Evolutionary conservation across 352 stramenopile species (phyloP).

Genomic region (Pythium guiyangense): DNA sequence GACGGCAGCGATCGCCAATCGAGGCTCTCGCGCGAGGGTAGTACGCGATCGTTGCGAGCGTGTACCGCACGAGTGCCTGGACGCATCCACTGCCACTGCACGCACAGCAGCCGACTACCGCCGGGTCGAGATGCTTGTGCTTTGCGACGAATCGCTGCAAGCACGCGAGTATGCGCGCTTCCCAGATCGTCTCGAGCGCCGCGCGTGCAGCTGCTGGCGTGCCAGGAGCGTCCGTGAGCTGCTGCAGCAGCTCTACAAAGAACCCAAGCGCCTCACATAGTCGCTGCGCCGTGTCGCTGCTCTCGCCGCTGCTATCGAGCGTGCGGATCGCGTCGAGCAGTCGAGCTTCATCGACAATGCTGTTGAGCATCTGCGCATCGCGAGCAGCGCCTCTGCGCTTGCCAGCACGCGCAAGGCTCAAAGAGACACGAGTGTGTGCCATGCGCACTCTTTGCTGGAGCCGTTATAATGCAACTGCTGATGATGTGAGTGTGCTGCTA

Average conservation of each 20-base stretch:
- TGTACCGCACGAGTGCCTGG: conserved; percentile 17
- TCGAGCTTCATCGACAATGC: conserved; percentile 19
- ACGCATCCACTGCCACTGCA: conserved; percentile 16
- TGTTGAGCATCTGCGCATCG: neutral
- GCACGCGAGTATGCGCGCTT: conserved; percentile 31
- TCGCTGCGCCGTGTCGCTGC: neutral
- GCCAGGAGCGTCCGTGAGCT: conserved; percentile 13
- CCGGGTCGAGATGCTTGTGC: neutral
- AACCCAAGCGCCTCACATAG: conserved; percentile 19
- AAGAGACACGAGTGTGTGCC: no score
- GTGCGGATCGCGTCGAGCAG: conserved; percentile 38
- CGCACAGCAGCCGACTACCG: conserved; percentile 14
- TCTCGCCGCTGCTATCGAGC: conserved; percentile 21
- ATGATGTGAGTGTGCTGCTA: neutral
- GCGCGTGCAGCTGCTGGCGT: conserved; percentile 6
- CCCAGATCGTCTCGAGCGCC: conserved; percentile 24
- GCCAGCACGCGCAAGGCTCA: neutral
- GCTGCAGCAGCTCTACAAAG: conserved; percentile 24
- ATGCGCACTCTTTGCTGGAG: neutral
- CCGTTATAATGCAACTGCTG: no score
- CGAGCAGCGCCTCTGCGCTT: neutral
- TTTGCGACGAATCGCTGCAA: conserved; percentile 29
- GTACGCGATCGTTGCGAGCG: conserved; percentile 35
- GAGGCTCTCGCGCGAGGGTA: conserved; percentile 26
- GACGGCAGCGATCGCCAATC: conserved; percentile 27